Evolutionary conservation across 768 basidiomycete species (phyloP), one percentile per base, ranked within the genome.

Genomic region (Fomitopsis serialis): DNA sequence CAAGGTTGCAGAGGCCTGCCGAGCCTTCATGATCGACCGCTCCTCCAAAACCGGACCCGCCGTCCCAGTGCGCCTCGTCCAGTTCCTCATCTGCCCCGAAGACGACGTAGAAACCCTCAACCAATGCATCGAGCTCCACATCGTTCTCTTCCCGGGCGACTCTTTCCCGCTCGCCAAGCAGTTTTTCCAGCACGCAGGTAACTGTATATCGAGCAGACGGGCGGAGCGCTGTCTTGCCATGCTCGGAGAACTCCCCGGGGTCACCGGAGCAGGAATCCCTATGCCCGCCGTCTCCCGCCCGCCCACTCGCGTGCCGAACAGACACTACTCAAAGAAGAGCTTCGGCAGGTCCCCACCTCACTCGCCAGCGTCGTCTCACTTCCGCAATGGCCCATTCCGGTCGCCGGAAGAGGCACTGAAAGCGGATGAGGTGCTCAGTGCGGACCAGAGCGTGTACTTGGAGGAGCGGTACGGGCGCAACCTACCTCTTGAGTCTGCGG

Each of bases 391-490:
- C 11, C 36, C 24, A 15, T 45, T 19, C 44, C 55, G 17, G 7
- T 51, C 43, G n/a, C 54, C 22, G 52, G 55, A 44, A 29, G 45
- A 45, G 54, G 35, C 24, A 3, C 13, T 17, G 22, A n/a, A 29
- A 8, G 37, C 25, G 13, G 45, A 57, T 3, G 88, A 92, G 34
- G 67, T 70, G 10, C 68, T 90, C 47, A 77, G 74, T 47, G 65
- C 72, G 19, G 92, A 92, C 59, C 82, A 89, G 49, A 69, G 73
- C 1, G 75, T 77, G 6, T 98, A 95, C 68, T 76, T 98, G 23
- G 96, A 98, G 68, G 94, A 98, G 69, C 84, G 95, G 13, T 98
- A 97, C 59, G 96, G 93, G 0, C 82, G 96, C 6, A 98, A 96
- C 64, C 72, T 96, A 19, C 89, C 93, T 12, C 64, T 87, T 1